phyloP scores from a whole-genome alignment of 371 early-diverging fungal species.

The Syncephalastrum monosporum region DNA sequence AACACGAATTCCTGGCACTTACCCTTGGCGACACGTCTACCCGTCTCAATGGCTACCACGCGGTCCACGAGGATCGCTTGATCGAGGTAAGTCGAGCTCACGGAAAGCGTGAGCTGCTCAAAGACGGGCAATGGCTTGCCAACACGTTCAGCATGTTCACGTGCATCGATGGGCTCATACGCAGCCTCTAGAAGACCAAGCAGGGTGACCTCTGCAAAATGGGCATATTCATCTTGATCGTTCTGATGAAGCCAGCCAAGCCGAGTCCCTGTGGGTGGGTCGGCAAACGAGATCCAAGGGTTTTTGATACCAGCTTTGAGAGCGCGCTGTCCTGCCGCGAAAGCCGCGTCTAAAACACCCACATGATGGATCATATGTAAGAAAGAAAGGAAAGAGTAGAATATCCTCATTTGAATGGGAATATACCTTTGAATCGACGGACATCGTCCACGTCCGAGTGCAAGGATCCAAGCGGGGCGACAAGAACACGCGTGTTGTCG shows the following conservation, averaged over 20 bases:
- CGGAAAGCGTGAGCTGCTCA: conserved; percentile 45
- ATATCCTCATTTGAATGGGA: not conserved
- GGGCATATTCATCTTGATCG: conserved; percentile 55
- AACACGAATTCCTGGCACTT: not conserved
- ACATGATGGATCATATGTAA: conserved; percentile 1
- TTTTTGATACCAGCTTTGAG: conserved; percentile 59
- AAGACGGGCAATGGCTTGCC: conserved; percentile 48
- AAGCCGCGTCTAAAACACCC: conserved; percentile 53
- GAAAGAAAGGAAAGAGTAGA: not conserved
- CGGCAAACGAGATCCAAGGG: conserved; percentile 64
- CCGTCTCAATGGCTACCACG: conserved; percentile 73
- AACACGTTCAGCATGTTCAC: conserved; percentile 59
- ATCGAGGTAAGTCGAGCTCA: too few relatives aligned
- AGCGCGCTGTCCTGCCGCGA: conserved; percentile 65
- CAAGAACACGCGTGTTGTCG: conserved; percentile 54
- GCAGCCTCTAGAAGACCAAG: conserved; percentile 71
- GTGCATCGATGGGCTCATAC: conserved; percentile 81
- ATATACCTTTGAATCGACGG: conserved; percentile 63
- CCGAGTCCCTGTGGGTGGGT: conserved; percentile 32
- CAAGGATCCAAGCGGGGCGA: conserved; percentile 73
- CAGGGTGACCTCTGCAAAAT: conserved; percentile 72
- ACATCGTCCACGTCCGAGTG: conserved; percentile 81
- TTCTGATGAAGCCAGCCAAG: conserved; percentile 29
- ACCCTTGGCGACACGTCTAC: conserved; percentile 71
- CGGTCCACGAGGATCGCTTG: conserved; percentile 23